Conservation (phyloP, 73 alveolate species). For the Symbiodinium natans region DNA sequence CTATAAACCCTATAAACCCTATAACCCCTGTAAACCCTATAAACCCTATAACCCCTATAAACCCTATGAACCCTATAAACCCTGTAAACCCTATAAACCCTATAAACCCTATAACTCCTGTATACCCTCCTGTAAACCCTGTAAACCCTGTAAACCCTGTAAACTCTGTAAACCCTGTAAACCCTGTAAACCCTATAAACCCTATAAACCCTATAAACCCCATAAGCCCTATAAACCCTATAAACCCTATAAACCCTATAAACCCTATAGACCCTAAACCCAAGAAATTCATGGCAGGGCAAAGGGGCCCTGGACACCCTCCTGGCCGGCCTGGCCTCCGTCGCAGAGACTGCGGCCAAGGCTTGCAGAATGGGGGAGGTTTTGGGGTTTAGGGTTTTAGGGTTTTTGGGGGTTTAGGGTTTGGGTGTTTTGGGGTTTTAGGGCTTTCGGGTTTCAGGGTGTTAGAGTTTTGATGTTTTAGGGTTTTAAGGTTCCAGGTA, state of each 20-base stretch:
- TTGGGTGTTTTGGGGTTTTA: background rate
- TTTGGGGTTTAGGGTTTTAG: no score
- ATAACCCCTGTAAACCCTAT: background rate
- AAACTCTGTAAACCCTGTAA: no score
- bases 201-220: background rate
- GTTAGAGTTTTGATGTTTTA: background rate
- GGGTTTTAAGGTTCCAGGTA: no score
- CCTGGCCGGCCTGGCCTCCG: constrained; percentile 29
- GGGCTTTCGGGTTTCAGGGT: background rate
- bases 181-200: no score
- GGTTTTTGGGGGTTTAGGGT: background rate
- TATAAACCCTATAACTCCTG: background rate
- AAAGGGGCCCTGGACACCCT: constrained; percentile 17
- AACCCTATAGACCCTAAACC: background rate
- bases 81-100: background rate
- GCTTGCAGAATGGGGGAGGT: background rate
- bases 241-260: background rate
- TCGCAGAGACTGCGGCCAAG: constrained; percentile 21
- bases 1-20: background rate
- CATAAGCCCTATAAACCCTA: background rate
- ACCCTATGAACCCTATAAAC: background rate
- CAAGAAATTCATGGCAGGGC: background rate
- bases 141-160: no score
- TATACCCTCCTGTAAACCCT: no score
- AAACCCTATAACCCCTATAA: no score